Base-by-base conservation (phyloP, 192 early-diverging fungal genomes). In the Coemansia biformis region DNA sequence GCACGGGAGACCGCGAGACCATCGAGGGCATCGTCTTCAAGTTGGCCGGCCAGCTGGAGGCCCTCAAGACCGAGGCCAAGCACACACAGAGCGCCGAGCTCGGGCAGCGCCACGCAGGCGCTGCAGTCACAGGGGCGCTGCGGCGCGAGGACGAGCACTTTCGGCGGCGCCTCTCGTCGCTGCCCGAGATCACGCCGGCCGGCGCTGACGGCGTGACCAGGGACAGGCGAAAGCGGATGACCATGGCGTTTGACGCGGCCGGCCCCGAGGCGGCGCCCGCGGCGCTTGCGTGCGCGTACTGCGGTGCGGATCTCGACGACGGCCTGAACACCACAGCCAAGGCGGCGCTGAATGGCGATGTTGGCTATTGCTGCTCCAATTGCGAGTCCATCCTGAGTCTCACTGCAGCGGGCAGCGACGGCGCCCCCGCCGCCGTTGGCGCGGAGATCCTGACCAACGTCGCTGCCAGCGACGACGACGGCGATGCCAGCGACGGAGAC, bases 301-400 rank as follows among this genome's bases (percentile, higher is more conserved):
- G 69, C 44, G 62, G 62, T 16, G 51, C 47, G 44, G 39, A 45
- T 10, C 57, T 73, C 13, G 68, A 64, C 30, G 57, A 55, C 17
- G 57, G 54, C 23, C 30, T 36, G 8, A 48, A 50, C 19, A 33
- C 58, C 14, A 48, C 62, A 7, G 53, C 56, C 4, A 72, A 59
- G 52, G 52, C 57, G 4, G 42, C 57, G 40, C 56, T 65, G n/a
- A 53, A 37, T 41, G 63, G 61, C 51, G 69, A 73, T 26, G 65
- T 73, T 43, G 69, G 69, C 15, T 73, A 73, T 37, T 73, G 69
- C 50, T 73, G 69, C 53, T 52, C 57, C 31, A 64, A 65, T 54
- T 73, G 69, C 54, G 69, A 73, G 50, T 46, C 39, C 37, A 65
- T 73, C 7, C 43, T 73, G 40, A 59, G 46, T 15, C 28, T 34